Conservation (phyloP, 2,329 filamentous ascomycete species). For the Triangularia setosa region DNA sequence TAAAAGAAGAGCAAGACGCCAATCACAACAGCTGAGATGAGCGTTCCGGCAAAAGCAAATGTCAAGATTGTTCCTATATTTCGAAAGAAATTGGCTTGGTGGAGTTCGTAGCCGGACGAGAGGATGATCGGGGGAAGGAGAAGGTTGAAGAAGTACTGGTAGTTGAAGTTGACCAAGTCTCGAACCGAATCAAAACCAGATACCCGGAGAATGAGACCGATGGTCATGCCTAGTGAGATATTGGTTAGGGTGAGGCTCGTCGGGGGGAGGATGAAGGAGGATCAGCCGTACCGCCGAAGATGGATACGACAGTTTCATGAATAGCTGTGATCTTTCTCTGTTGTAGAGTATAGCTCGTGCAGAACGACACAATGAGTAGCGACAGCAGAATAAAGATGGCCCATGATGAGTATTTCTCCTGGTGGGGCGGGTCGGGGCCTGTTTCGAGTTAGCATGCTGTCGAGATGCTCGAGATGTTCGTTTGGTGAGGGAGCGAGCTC, state of each 20-base stretch:
- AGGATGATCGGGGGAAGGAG: constrained; percentile 98
- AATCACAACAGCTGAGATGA: constrained; percentile 93
- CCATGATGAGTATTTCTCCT: constrained; percentile 95
- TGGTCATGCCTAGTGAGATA: constrained; percentile 72
- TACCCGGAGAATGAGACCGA: constrained; percentile 82
- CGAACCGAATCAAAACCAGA: constrained; percentile 79
- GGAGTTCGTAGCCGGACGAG: constrained; percentile 92
- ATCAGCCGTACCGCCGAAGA: constrained; percentile 72
- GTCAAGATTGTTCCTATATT: constrained; percentile 97
- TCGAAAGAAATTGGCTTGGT: constrained; percentile 98
- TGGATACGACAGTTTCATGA: constrained; percentile 96
- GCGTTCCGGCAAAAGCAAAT: constrained; percentile 95
- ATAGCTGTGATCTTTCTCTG: constrained; percentile 96
- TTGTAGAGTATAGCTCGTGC: constrained; percentile 95
- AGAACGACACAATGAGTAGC: constrained; percentile 89
- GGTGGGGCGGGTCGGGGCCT: constrained; percentile 75
- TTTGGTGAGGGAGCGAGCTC: background rate
- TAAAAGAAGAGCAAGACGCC: constrained; percentile 86
- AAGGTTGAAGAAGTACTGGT: constrained; percentile 99
- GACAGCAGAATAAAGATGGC: constrained; percentile 95
- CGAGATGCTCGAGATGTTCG: background rate
- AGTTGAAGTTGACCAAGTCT: constrained; percentile 92
- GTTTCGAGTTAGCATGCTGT: constrained; percentile 23
- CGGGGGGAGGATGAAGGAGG: background rate
- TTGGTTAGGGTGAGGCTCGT: constrained; percentile 7